Conservation (phyloP, 1,284 basidiomycete species). For the Gymnopus androsaceus region DNA sequence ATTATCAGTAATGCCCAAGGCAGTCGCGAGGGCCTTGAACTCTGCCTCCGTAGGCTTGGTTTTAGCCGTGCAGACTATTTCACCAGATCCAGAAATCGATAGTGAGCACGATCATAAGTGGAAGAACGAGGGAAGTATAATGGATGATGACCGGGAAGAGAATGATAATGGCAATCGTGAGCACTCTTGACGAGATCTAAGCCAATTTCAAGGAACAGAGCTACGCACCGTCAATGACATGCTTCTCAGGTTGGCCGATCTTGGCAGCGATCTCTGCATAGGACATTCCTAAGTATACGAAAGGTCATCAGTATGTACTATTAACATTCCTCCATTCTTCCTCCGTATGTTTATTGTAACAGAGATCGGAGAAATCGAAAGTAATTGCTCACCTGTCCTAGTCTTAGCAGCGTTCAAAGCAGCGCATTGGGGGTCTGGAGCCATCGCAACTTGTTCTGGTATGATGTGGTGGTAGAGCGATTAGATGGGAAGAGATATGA, state of each 20-base stretch:
- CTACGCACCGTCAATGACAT: conserved; percentile 53
- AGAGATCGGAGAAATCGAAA: neutral
- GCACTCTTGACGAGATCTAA: no score
- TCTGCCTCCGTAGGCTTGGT: conserved; percentile 48
- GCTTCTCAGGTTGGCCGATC: conserved; percentile 43
- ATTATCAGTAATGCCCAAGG: conserved; percentile 42
- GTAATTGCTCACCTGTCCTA: conserved; percentile 49
- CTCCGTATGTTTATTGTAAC: no score
- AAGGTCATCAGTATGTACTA: neutral
- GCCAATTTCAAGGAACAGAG: no score
- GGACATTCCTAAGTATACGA: conserved; percentile 51
- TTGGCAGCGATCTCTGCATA: conserved; percentile 49
- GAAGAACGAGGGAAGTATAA: neutral
- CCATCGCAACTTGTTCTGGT: conserved; percentile 28
- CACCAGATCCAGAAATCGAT: neutral
- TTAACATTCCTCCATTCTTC: no score
- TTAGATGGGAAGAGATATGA: neutral
- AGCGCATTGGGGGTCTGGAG: conserved; percentile 53
- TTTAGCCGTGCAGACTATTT: conserved; percentile 54
- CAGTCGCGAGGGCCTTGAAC: conserved; percentile 51
- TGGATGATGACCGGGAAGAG: neutral
- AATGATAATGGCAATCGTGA: no score
- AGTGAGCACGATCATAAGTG: neutral
- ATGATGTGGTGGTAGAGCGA: neutral
- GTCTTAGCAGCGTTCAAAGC: conserved; percentile 57